A percentile compares a stretch with the other conserved stretches of the same genome.
Conservation (phyloP, 2,329 filamentous ascomycete species). For the Phialemoniopsis sp. region DNA sequence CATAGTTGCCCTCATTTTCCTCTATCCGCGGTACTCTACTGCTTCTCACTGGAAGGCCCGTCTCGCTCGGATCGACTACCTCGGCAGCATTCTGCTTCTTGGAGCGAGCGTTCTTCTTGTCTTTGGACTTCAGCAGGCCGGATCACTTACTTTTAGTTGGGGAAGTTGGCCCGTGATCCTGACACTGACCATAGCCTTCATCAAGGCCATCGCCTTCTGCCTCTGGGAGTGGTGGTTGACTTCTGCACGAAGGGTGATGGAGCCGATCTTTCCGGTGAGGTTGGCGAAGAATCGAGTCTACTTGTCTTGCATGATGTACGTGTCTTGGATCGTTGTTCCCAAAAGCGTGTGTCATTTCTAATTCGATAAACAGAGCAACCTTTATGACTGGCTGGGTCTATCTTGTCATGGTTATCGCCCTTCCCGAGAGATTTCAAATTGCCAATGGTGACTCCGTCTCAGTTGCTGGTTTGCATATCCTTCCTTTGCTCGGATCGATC, state of each 20-base stretch:
- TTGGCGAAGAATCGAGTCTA: slow-evolving; percentile 46
- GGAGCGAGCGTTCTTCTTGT: slow-evolving; percentile 49
- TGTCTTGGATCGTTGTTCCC: slow-evolving; percentile 7
- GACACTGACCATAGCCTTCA: slow-evolving; percentile 39
- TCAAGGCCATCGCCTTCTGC: slow-evolving; percentile 44
- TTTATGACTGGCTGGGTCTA: slow-evolving; percentile 55
- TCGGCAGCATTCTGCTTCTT: slow-evolving; percentile 46
- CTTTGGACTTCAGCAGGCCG: slow-evolving; percentile 53
- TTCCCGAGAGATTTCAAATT: slow-evolving; percentile 59
- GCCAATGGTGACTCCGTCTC: slow-evolving; percentile 49
- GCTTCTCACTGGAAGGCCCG: slow-evolving; percentile 19
- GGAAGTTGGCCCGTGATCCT: slow-evolving; percentile 43
- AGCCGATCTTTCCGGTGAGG: slow-evolving; percentile 51
- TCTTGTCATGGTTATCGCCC: slow-evolving; percentile 51
- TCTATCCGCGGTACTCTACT: slow-evolving; percentile 22
- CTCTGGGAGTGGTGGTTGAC: slow-evolving; percentile 46
- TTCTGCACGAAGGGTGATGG: slow-evolving; percentile 31
- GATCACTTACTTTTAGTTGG: slow-evolving; percentile 48
- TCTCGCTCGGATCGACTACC: slow-evolving; percentile 45
- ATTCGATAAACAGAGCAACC: slow-evolving; percentile 37
- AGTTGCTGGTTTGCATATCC: slow-evolving; percentile 50
- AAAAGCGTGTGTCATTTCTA: not conserved
- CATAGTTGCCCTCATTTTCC: slow-evolving; percentile 38
- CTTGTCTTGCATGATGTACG: slow-evolving; percentile 44
- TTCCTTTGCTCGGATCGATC: slow-evolving; percentile 54